These are phyloP conservation scores for Aegilops bicornis DNA, from an alignment of 176 grass and related monocot species.

Conservation along the genomic window DNA sequence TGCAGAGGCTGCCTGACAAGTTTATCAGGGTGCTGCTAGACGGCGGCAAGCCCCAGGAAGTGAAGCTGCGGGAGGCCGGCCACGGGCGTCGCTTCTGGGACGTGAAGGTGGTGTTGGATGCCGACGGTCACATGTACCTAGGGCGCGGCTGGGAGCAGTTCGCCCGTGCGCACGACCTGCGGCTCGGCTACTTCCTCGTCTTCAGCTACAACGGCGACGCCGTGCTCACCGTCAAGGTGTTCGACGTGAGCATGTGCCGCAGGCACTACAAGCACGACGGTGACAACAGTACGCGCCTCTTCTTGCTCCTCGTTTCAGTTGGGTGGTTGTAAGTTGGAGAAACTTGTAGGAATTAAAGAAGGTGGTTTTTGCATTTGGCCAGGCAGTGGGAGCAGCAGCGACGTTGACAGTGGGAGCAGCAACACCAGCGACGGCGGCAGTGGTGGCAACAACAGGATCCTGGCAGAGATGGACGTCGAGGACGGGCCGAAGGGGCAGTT, in stretches of 20 bases:
- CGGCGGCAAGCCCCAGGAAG: constrained; percentile 7
- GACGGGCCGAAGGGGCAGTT: constrained; percentile 20
- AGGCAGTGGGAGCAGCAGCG: neutral
- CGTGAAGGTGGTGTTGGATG: neutral
- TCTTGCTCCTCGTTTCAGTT: neutral
- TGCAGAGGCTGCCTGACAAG: constrained; percentile 7
- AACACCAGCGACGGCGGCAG: neutral
- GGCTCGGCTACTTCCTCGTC: constrained; percentile 11
- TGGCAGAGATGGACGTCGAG: neutral
- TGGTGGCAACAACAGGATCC: neutral
- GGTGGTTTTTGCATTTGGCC: neutral
- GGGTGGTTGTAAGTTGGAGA: neutral
- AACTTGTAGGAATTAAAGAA: neutral
- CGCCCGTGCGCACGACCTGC: constrained; percentile 13
- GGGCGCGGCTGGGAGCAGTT: constrained; percentile 32
- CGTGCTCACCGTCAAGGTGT: constrained; percentile 33
- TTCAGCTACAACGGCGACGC: constrained; percentile 27
- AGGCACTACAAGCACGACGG: constrained; percentile 11
- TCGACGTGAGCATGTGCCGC: constrained; percentile 39
- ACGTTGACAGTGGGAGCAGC: neutral
- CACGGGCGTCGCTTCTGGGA: neutral
- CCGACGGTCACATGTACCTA: constrained; percentile 2
- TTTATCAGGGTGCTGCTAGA: neutral
- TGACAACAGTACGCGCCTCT: neutral
- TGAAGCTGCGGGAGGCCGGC: constrained; percentile 31